Evolutionary conservation across 495 filamentous ascomycete genomes (phyloP).

Genomic region (Hypoxylon subgilvum): DNA sequence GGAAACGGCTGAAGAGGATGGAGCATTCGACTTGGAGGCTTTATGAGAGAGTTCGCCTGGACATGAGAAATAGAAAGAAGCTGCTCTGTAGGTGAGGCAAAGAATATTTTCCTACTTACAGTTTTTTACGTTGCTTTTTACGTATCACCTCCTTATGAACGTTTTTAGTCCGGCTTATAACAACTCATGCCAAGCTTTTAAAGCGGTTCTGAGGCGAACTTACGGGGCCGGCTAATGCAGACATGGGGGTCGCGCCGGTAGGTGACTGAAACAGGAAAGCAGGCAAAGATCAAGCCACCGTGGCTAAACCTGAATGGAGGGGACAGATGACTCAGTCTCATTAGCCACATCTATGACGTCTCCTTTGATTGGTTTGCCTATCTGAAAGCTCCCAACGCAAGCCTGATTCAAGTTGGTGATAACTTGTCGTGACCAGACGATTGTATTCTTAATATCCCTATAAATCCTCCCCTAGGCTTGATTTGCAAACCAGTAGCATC

Average conservation of each 20-base stretch:
- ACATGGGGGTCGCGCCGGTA: conserved; percentile 7
- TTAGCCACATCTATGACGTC: conserved; percentile 37
- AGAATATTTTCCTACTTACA: too few relatives aligned
- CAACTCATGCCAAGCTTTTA: neutral
- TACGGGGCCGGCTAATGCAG: conserved; percentile 16
- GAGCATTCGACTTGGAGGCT: conserved; percentile 38
- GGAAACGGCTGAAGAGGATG: conserved; percentile 25
- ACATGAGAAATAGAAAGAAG: too few relatives aligned
- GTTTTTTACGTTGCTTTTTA: too few relatives aligned
- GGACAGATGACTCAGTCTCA: neutral
- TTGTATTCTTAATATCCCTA: neutral
- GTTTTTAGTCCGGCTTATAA: too few relatives aligned
- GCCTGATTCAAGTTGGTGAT: conserved; percentile 10
- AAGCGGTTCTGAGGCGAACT: conserved; percentile 25
- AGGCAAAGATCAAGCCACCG: conserved; percentile 33
- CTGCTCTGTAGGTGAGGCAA: too few relatives aligned
- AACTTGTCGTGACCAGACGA: conserved; percentile 16
- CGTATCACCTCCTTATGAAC: too few relatives aligned
- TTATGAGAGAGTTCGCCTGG: neutral
- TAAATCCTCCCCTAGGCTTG: neutral
- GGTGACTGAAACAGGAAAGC: neutral
- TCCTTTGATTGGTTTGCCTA: conserved; percentile 8
- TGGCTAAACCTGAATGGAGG: conserved; percentile 26
- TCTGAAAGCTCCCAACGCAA: neutral
- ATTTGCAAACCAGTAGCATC: neutral